These are phyloP conservation scores for Penicillium sp. DNA, from an alignment of 2,329 filamentous ascomycete species.

Conservation along the genomic window DNA sequence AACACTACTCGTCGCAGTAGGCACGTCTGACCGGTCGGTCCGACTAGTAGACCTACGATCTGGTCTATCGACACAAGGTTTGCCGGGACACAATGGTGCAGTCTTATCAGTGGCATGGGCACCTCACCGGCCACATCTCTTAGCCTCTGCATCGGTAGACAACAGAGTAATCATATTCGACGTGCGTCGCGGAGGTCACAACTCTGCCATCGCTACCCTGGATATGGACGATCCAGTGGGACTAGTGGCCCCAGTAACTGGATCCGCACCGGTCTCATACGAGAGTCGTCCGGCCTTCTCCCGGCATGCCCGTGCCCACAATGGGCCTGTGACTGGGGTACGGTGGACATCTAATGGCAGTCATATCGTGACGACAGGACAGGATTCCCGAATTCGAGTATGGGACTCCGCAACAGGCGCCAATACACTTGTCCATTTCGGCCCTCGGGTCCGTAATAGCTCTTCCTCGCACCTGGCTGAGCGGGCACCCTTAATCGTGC, in stretches of 20 bases:
- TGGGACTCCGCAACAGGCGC: conserved; percentile 79
- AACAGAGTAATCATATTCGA: conserved; percentile 85
- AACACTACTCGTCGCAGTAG: conserved; percentile 78
- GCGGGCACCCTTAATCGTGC: conserved; percentile 61
- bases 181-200: conserved; percentile 65
- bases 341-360: conserved; percentile 78
- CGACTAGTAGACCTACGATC: conserved; percentile 83
- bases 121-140: conserved; percentile 71
- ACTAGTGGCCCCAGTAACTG: conserved; percentile 45
- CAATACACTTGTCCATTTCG: conserved; percentile 87
- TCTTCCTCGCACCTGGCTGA: conserved; percentile 57
- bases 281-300: conserved; percentile 42
- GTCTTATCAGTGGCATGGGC: conserved; percentile 76
- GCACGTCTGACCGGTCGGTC: conserved; percentile 79
- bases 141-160: conserved; percentile 82
- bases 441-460: conserved; percentile 73
- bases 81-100: conserved; percentile 65
- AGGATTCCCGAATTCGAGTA: conserved; percentile 79
- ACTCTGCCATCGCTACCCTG: conserved; percentile 70
- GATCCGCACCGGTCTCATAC: conserved; percentile 28
- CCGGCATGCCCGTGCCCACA: conserved; percentile 62
- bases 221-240: conserved; percentile 82
- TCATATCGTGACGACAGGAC: conserved; percentile 74
- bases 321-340: conserved; percentile 78
- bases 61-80: conserved; percentile 68